Evolutionary conservation across 1,139 yeast genomes (phyloP).

Genomic region (Torulaspora pretoriensis): DNA sequence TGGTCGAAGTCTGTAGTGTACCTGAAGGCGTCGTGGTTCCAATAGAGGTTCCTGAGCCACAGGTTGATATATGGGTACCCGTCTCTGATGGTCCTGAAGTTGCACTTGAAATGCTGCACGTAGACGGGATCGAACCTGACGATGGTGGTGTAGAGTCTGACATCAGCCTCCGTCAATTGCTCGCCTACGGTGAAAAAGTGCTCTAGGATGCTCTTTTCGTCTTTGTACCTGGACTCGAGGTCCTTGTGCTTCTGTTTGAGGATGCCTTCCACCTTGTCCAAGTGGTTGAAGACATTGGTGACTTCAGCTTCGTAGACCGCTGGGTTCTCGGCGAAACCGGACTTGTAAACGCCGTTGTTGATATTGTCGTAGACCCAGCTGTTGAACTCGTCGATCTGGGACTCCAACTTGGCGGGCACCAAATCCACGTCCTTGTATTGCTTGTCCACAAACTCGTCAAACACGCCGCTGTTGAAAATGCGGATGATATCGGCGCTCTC

Average conservation of each 20-base stretch:
- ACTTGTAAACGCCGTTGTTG: conserved; percentile 91
- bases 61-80: conserved; percentile 75
- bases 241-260: conserved; percentile 46
- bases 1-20: conserved; percentile 84
- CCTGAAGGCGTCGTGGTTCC: conserved; percentile 74
- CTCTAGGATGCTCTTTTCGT: conserved; percentile 26
- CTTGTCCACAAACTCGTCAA: conserved; percentile 49
- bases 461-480: conserved; percentile 64
- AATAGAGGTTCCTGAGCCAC: conserved; percentile 80
- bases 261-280: conserved; percentile 71
- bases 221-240: conserved; percentile 34
- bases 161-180: conserved; percentile 80
- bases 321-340: conserved; percentile 85
- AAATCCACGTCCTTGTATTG: conserved; percentile 51
- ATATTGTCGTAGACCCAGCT: conserved; percentile 81
- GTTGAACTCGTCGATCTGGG: conserved; percentile 70
- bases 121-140: conserved; percentile 87
- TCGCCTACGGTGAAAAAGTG: conserved; percentile 50
- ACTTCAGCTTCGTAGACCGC: conserved; percentile 78
- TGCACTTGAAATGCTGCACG: conserved; percentile 93
- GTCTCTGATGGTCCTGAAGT: conserved; percentile 71
- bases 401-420: conserved; percentile 54
- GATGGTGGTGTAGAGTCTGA: conserved; percentile 78
- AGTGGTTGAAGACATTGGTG: conserved; percentile 55
- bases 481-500: conserved; percentile 88